A percentile compares a stretch with the other conserved stretches of the same genome.
Conservation (phyloP, 1,284 basidiomycete species). For the Lentinula novae-zelandiae region DNA sequence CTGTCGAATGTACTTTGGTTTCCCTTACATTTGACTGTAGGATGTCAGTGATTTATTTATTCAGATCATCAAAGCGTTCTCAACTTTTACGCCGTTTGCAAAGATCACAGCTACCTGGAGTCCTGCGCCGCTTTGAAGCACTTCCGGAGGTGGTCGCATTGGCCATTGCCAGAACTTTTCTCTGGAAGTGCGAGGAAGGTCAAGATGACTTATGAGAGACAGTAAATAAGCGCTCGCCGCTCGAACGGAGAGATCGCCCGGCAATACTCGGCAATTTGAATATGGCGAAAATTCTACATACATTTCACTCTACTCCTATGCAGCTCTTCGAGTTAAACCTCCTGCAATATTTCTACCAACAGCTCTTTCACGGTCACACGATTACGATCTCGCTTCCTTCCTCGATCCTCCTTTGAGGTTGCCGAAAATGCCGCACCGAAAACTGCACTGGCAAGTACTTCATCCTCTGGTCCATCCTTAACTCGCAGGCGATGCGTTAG, state of each 20-base stretch:
- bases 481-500: conserved; percentile 69
- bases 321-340: conserved; percentile 33
- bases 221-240: background rate
- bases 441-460: conserved; percentile 58
- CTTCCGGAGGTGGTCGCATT: background rate
- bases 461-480: conserved; percentile 62
- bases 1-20: background rate
- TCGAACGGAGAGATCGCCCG: background rate
- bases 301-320: background rate
- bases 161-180: background rate
- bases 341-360: conserved; percentile 48
- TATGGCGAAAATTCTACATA: no score
- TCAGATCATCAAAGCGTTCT: conserved; percentile 21
- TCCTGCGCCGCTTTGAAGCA: conserved; percentile 11
- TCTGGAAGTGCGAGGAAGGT: no score
- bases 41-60: background rate
- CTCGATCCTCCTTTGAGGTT: background rate
- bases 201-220: background rate
- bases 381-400: background rate
- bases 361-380: conserved; percentile 55
- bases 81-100: conserved; percentile 31
- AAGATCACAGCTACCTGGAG: conserved; percentile 9
- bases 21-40: conserved; percentile 33
- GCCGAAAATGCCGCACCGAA: conserved; percentile 39
- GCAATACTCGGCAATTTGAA: no score